A percentile compares a stretch with the other conserved stretches of the same genome.
Conservation (phyloP, 495 filamentous ascomycete species). For the Podospora sp. region DNA sequence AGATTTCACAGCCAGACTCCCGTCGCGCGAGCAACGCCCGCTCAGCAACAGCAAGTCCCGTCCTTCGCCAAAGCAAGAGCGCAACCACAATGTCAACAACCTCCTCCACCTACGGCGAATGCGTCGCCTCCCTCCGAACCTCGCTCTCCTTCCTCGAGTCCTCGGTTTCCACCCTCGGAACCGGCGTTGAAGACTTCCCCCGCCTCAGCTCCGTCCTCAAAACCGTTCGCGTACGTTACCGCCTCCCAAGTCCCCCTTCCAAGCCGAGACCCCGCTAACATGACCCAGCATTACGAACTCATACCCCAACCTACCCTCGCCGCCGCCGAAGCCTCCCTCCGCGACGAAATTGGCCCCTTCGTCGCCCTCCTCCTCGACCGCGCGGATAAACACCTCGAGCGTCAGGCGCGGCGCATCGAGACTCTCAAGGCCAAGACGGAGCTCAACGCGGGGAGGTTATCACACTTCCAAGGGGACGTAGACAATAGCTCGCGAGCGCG, state of each 20-base stretch:
- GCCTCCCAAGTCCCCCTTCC: conserved; percentile 16
- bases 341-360: conserved; percentile 53
- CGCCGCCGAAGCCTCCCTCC: conserved; percentile 50
- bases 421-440: conserved; percentile 51
- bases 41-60: neutral
- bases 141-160: conserved; percentile 56
- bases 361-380: conserved; percentile 50
- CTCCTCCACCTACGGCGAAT: conserved; percentile 43
- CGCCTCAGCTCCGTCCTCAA: conserved; percentile 50
- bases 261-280: neutral
- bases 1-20: no score
- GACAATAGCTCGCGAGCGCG: neutral
- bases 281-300: conserved; percentile 51
- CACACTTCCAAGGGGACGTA: conserved; percentile 21
- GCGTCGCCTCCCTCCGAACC: conserved; percentile 50
- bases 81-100: neutral
- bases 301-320: conserved; percentile 54
- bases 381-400: conserved; percentile 49
- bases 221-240: conserved; percentile 45
- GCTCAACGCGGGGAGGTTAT: conserved; percentile 49
- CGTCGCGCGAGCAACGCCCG: no score
- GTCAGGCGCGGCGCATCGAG: conserved; percentile 50
- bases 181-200: conserved; percentile 50
- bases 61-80: neutral
- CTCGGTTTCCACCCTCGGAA: conserved; percentile 48